These are phyloP conservation scores for Plectosphaerella plurivora DNA, from an alignment of 2,329 filamentous ascomycete species.

Conservation along the genomic window DNA sequence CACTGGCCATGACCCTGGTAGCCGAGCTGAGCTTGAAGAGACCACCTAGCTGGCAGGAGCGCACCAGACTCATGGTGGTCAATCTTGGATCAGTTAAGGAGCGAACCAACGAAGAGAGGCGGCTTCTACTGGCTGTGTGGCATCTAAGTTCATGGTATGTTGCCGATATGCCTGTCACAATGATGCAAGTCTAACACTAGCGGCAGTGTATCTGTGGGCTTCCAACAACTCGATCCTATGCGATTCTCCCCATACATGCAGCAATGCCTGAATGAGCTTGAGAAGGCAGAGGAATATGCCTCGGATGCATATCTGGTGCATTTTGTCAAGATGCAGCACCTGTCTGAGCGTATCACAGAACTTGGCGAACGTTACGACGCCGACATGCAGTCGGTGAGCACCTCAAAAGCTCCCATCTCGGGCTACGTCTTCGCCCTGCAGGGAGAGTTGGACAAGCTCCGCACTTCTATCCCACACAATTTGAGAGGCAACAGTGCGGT, in stretches of 20 bases:
- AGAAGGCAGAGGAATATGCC: constrained; percentile 36
- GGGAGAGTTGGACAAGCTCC: constrained; percentile 37
- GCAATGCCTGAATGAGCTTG: constrained; percentile 42
- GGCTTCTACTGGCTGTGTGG: constrained; percentile 49
- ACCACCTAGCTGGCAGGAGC: constrained; percentile 33
- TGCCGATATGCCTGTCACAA: background rate
- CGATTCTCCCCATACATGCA: constrained; percentile 49
- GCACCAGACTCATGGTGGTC: constrained; percentile 35
- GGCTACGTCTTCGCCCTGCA: constrained; percentile 43
- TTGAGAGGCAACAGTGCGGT: constrained; percentile 33
- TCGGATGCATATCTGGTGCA: constrained; percentile 41
- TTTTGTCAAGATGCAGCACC: constrained; percentile 42
- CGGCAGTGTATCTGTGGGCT: constrained; percentile 34
- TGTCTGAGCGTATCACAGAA: constrained; percentile 45
- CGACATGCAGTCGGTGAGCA: constrained; percentile 25
- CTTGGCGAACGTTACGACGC: constrained; percentile 29
- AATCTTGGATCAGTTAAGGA: constrained; percentile 29
- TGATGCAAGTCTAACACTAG: background rate
- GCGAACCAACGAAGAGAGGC: constrained; percentile 46
- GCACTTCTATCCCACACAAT: constrained; percentile 25
- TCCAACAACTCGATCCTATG: constrained; percentile 41
- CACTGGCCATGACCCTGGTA: constrained; percentile 41
- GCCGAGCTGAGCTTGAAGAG: constrained; percentile 42
- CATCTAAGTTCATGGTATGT: constrained; percentile 49
- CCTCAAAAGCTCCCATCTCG: constrained; percentile 34